Base-by-base conservation (phyloP, 768 basidiomycete genomes). In the Collybiopsis confluens region DNA sequence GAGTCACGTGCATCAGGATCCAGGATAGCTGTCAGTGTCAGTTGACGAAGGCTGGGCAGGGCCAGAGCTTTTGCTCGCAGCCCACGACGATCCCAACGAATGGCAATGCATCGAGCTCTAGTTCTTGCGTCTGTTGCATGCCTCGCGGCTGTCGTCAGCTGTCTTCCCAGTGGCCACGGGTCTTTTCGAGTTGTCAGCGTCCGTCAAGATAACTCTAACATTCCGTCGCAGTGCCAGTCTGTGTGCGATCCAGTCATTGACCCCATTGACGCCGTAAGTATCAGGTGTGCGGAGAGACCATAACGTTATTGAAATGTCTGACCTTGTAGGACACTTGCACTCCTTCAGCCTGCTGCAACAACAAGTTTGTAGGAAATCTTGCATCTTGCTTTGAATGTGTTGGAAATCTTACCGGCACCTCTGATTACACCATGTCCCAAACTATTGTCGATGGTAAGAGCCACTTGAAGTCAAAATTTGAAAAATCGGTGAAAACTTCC, bases 211-310 rank as follows among this genome's bases (percentile, higher is more conserved):
- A n/a, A 26, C 23, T 3, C 8, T n/a, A 16, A 35, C 9, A 23
- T 47, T 47, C 46, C 46, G 20, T 13, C 46, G 2, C 46, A 47
- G 46, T 47, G 46, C 23, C 30, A 47, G 28, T 45, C 44, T n/a
- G 28, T 27, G 28, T 45, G 47, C 36, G 30, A 49, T 24, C 47
- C 27, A 36, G 18, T 33, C 9, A 7, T 49, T 28, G 21, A n/a
- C 15, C 10, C 33, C 10, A 47, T 47, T n/a, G 45, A 35, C 45
- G 30, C n/a, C 24, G 47, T 49, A 20, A 49, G 47, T 42, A 33
- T 33, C 44, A n/a, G n/a, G n/a, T n/a, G n/a, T n/a, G n/a, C n/a
- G n/a, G n/a, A n/a, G n/a, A n/a, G n/a, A n/a, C n/a, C n/a, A n/a
- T n/a, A n/a, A n/a, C n/a, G n/a, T n/a, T n/a, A n/a, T n/a, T n/a